Evolutionary conservation across 495 filamentous ascomycete genomes (phyloP).

Genomic region (Penicillium goetzii): DNA sequence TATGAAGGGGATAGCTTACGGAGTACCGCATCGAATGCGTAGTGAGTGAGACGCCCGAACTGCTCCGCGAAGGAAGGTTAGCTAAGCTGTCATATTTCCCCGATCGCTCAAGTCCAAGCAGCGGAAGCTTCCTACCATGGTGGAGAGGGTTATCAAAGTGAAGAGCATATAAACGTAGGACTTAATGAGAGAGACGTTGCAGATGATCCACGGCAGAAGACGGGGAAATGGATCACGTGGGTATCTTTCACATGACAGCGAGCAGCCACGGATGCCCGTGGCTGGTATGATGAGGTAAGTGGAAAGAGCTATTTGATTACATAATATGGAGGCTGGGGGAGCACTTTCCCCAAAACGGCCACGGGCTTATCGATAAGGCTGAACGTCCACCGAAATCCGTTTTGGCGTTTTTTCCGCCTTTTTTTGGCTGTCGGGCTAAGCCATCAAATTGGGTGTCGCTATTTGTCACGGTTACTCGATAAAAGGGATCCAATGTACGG

Average conservation of each 20-base stretch:
- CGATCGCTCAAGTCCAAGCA: neutral
- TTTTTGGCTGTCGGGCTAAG: neutral
- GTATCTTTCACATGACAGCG: conserved; percentile 37
- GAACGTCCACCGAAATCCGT: conserved; percentile 30
- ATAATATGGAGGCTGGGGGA: conserved; percentile 23
- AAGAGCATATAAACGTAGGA: conserved; percentile 14
- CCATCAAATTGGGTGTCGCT: conserved; percentile 32
- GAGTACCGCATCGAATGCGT: conserved; percentile 94
- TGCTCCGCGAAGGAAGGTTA: conserved; percentile 45
- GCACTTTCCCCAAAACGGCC: conserved; percentile 1
- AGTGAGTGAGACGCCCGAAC: conserved; percentile 91
- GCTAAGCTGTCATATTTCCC: neutral
- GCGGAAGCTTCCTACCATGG: conserved; percentile 27
- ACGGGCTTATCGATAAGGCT: conserved; percentile 33
- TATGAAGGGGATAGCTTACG: conserved; percentile 55
- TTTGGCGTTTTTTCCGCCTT: conserved; percentile 17
- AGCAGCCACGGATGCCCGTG: conserved; percentile 16
- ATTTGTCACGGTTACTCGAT: conserved; percentile 38
- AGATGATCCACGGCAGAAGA: conserved; percentile 24
- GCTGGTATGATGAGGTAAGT: conserved; percentile 18
- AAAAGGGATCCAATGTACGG: conserved; percentile 35
- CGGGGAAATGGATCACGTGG: conserved; percentile 30
- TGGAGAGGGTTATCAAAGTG: conserved; percentile 12
- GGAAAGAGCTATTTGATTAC: conserved; percentile 7
- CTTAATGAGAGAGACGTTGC: conserved; percentile 11